These are phyloP conservation scores for Peltaster fructicola DNA, from an alignment of 2,329 filamentous ascomycete genomes.

Conservation along the genomic window DNA sequence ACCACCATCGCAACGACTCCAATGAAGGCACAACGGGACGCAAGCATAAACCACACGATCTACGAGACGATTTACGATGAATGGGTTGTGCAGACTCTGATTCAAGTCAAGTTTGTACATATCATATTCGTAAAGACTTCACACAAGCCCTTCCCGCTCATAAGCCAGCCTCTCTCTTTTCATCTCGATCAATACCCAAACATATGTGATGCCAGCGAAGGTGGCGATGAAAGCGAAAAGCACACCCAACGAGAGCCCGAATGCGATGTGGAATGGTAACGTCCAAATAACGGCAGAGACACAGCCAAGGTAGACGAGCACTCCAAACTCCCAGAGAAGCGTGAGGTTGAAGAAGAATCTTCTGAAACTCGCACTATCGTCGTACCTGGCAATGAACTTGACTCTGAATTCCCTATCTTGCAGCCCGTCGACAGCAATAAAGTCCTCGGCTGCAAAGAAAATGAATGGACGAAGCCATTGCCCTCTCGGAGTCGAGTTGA, in stretches of 20 bases:
- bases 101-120: no score
- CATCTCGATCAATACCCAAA: no score
- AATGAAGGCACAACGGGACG: no score
- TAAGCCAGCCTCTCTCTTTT: no score
- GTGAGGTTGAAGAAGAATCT: conserved; percentile 15
- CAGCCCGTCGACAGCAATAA: conserved; percentile 17
- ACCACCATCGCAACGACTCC: no score
- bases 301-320: conserved; percentile 13
- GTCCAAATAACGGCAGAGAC: conserved; percentile 17
- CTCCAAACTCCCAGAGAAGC: conserved; percentile 15
- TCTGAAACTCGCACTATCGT: conserved; percentile 13
- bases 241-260: conserved; percentile 13
- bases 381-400: conserved; percentile 17
- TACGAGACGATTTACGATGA: no score
- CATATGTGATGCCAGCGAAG: no score
- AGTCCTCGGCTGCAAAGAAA: conserved; percentile 19
- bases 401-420: conserved; percentile 17
- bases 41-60: no score
- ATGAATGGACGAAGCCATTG: conserved; percentile 15
- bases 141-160: no score
- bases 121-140: no score
- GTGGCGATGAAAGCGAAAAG: conserved; percentile 14
- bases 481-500: conserved; percentile 16
- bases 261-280: conserved; percentile 15
- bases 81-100: no score